A percentile compares a stretch with the other conserved stretches of the same genome.
Conservation (phyloP, 2,329 filamentous ascomycete genomes). For the Colletotrichum musicola region DNA sequence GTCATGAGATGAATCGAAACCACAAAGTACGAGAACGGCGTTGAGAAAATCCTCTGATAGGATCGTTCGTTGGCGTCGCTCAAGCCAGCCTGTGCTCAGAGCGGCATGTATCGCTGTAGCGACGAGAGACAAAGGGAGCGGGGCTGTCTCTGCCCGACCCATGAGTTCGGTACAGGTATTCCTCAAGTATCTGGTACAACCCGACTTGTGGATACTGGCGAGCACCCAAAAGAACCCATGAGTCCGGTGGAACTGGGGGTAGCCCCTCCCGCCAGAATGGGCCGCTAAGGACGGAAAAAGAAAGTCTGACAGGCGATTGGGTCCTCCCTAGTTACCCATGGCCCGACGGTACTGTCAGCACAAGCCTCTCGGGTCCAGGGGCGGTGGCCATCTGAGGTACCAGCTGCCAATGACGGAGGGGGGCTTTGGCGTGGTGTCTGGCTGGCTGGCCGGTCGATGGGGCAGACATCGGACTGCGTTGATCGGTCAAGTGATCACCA, state of each 20-base stretch:
- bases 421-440: conserved; percentile 13
- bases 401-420: conserved; percentile 11
- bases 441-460: conserved; percentile 20
- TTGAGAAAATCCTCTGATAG: conserved; percentile 2
- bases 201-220: conserved; percentile 6
- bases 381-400: conserved; percentile 8
- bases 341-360: conserved; percentile 32
- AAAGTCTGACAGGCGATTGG: conserved; percentile 39
- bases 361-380: conserved; percentile 33
- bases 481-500: conserved; percentile 37
- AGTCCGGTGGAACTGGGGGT: conserved; percentile 33
- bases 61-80: conserved; percentile 7
- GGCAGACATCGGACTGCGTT: conserved; percentile 20
- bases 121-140: conserved; percentile 34
- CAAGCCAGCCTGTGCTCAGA: conserved; percentile 11
- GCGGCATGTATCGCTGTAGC: background rate
- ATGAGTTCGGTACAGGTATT: conserved; percentile 37
- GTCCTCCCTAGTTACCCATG: conserved; percentile 31
- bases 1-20: conserved; percentile 20
- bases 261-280: conserved; percentile 40
- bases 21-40: conserved; percentile 2
- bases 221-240: conserved; percentile 31
- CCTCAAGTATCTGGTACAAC: conserved; percentile 22
- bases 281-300: conserved; percentile 41
- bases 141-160: conserved; percentile 38